Conservation (phyloP, 306 rosid genomes). For the Fragaria nilgerrensis region DNA sequence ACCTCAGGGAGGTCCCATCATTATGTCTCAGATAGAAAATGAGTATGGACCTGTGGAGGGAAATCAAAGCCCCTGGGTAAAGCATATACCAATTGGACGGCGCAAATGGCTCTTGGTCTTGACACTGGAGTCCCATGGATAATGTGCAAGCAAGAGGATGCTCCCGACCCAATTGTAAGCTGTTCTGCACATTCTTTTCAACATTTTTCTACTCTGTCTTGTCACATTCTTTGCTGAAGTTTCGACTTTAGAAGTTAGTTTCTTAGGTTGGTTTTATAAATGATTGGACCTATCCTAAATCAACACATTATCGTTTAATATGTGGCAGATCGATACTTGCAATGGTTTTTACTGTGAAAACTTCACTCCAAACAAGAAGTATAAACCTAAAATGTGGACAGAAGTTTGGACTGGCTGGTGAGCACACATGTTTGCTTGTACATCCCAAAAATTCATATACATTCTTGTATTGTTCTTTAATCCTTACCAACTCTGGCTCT, state of each 20-base stretch:
- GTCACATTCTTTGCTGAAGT: slow-evolving; percentile 1
- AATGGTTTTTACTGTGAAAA: slow-evolving; percentile 88
- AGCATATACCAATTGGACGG: slow-evolving; percentile 84
- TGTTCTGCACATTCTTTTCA: neutral
- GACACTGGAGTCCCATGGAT: slow-evolving; percentile 93
- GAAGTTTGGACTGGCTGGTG: slow-evolving; percentile 96
- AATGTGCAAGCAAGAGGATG: slow-evolving; percentile 98
- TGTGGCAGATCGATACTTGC: slow-evolving; percentile 78
- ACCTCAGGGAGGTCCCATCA: slow-evolving; percentile 90
- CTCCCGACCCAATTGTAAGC: slow-evolving; percentile 91
- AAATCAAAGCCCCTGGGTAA: slow-evolving; percentile 77
- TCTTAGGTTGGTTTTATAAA: neutral
- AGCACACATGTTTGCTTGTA: slow-evolving; percentile 18
- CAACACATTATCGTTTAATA: slow-evolving; percentile 1
- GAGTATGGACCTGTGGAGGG: slow-evolving; percentile 94
- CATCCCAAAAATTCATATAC: neutral
- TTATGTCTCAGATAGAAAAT: slow-evolving; percentile 91
- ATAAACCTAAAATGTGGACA: slow-evolving; percentile 95
- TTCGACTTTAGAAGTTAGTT: neutral
- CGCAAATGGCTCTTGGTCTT: slow-evolving; percentile 86
- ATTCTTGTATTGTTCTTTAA: slow-evolving; percentile 3
- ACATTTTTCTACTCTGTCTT: neutral
- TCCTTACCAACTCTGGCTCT: neutral
- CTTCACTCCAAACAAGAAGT: slow-evolving; percentile 60
- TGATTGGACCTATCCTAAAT: neutral